A percentile compares a stretch with the other conserved stretches of the same genome.
Evolutionary conservation across 768 basidiomycete species (phyloP).

Genomic region (Chiua virens): DNA sequence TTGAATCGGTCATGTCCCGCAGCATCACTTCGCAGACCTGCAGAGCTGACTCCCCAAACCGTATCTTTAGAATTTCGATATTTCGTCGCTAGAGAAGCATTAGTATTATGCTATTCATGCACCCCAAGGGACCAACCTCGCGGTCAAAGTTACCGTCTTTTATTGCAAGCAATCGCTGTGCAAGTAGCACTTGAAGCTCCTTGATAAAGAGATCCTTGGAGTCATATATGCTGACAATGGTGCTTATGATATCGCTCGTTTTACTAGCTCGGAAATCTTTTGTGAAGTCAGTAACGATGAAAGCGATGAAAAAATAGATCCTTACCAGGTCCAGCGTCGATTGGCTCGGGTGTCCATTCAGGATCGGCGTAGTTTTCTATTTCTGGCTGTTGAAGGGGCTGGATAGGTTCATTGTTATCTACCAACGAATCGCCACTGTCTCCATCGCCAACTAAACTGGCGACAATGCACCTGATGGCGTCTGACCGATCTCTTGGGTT

Average conservation of each 20-base stretch:
- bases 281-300: background rate
- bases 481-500: conserved; percentile 74
- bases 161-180: conserved; percentile 79
- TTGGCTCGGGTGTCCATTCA: conserved; percentile 94
- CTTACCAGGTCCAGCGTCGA: conserved; percentile 93
- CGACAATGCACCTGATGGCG: conserved; percentile 92
- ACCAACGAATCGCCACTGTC: conserved; percentile 79
- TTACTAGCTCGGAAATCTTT: conserved; percentile 90
- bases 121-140: conserved; percentile 40
- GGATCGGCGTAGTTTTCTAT: conserved; percentile 89
- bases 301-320: conserved; percentile 1
- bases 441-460: conserved; percentile 84
- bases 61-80: conserved; percentile 91
- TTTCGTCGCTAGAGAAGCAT: conserved; percentile 66
- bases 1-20: conserved; percentile 94
- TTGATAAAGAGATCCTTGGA: conserved; percentile 96
- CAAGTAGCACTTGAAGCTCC: conserved; percentile 89
- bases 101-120: conserved; percentile 1
- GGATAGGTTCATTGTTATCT: conserved; percentile 81
- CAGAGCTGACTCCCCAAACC: conserved; percentile 90
- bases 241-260: conserved; percentile 91
- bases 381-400: conserved; percentile 70
- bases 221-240: conserved; percentile 96
- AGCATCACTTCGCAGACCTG: conserved; percentile 99
- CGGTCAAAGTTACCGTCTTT: conserved; percentile 77